Percentiles rank a stretch among this genome's conserved stretches.
phyloP scores from a whole-genome alignment of 2,329 filamentous ascomycete genomes.

The Scorias spongiosa region DNA sequence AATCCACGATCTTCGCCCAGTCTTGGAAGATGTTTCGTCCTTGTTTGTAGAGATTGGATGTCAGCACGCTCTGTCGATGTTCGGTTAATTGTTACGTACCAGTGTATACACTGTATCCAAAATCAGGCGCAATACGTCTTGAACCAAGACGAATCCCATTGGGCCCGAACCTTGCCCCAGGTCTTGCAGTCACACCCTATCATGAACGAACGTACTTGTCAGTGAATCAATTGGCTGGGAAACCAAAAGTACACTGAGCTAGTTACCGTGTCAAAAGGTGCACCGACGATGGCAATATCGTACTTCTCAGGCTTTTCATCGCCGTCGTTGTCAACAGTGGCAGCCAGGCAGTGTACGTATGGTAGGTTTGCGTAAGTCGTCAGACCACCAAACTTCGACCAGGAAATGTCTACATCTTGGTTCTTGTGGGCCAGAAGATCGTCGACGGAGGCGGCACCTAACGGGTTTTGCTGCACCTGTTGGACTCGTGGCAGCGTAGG shows the following conservation, averaged over 20 bases:
- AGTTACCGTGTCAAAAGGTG: conserved; percentile 33
- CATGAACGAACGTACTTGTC: background rate
- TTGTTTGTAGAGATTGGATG: background rate
- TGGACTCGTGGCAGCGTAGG: conserved; percentile 6
- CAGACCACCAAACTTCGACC: conserved; percentile 24
- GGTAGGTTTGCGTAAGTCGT: conserved; percentile 34
- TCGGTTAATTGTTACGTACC: conserved; percentile 16
- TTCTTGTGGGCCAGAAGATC: background rate
- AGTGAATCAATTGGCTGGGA: background rate
- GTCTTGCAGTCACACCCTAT: conserved; percentile 35
- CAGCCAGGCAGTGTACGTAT: conserved; percentile 31
- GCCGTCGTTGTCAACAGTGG: conserved; percentile 2
- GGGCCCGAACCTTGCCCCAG: conserved; percentile 38
- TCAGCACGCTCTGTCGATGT: too few species aligned
- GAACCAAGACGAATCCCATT: conserved; percentile 37
- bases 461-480: conserved; percentile 17
- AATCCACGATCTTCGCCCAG: conserved; percentile 40
- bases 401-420: conserved; percentile 10
- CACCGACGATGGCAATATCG: conserved; percentile 35
- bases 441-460: conserved; percentile 2
- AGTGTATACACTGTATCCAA: conserved; percentile 34
- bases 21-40: conserved; percentile 16
- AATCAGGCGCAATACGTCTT: conserved; percentile 27
- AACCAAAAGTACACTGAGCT: background rate
- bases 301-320: conserved; percentile 25